Evolutionary conservation across 2,329 filamentous ascomycete genomes (phyloP), one percentile per base, ranked within the genome.

Genomic region (Diaporthe ilicicola): DNA sequence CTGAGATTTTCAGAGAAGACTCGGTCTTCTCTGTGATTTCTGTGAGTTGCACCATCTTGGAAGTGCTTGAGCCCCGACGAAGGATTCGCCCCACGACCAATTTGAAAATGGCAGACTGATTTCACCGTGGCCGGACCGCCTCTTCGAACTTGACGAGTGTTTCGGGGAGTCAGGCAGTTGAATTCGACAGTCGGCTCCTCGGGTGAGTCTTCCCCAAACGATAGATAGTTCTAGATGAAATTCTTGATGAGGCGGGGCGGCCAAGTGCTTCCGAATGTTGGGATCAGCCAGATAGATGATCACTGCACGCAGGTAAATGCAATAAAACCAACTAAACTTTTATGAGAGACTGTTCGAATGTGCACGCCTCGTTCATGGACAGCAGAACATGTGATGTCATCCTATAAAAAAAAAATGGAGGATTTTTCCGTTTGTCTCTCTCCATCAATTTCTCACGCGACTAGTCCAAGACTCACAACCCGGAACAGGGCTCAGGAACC

Each of bases 231-330:
- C 10, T 32, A 15, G 29, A 37, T 65, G 39, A 46, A 61, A 71
- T 71, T 59, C 70, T 69, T 66, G 56, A 69, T 34, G 67, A 69
- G 70, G 70, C 66, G 70, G 70, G 70, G 70, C 70, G 51, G 42
- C 24, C 55, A 51, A 50, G 46, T 29, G 42, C 48, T 56, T 70
- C 69, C 42, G 42, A 44, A 51, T n/a, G 46, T 56, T 66, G 65
- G 27, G 27, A 53, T 42, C 39, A 65, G 59, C 32, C 37, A 29
- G 50, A 64, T 27, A 29, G 50, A 64, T 27, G 9, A 50, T 34
- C 29, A 64, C 29, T 17, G n/a, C 15, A 9, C 19, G 12, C 32
- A 50, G 12, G 10, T 12, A 3, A n/a, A 22, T n/a, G 15, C 8
- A 50, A n/a, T 37, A n/a, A n/a, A n/a, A n/a, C 34, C 42, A 27